Conservation (phyloP, 2,329 filamentous ascomycete species). For the Fusarium keratoplasticum region DNA sequence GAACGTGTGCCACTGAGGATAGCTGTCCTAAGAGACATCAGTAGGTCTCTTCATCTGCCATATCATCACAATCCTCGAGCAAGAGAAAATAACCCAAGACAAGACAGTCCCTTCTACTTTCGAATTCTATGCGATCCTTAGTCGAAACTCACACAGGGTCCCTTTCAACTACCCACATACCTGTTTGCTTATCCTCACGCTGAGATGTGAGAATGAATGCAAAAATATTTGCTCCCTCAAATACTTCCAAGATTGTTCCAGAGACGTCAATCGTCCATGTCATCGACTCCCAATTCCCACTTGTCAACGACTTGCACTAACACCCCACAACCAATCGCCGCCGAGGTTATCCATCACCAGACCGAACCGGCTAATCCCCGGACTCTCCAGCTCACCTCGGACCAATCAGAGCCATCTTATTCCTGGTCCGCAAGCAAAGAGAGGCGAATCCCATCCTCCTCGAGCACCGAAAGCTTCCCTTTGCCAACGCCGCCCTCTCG, state of each 20-base stretch:
- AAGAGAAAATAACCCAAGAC: not conserved
- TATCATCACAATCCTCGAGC: not conserved
- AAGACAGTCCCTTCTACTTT: not conserved
- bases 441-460: slow-evolving; percentile 46
- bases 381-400: not conserved
- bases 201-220: not conserved
- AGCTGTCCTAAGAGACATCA: not conserved
- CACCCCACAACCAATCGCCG: not conserved
- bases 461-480: slow-evolving; percentile 42
- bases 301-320: not conserved
- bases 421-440: slow-evolving; percentile 42
- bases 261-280: not conserved
- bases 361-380: slow-evolving; percentile 48
- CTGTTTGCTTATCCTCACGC: not conserved
- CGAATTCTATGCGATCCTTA: not conserved
- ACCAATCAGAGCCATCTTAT: slow-evolving; percentile 49
- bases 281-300: not conserved
- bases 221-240: not conserved
- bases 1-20: not conserved
- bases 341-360: slow-evolving; percentile 23
- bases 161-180: not conserved
- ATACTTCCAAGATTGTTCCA: not conserved
- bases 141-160: not conserved
- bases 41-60: not conserved
- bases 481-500: slow-evolving; percentile 16